Base-by-base conservation (phyloP, 352 stramenopile species). In the Pythium guiyangense region DNA sequence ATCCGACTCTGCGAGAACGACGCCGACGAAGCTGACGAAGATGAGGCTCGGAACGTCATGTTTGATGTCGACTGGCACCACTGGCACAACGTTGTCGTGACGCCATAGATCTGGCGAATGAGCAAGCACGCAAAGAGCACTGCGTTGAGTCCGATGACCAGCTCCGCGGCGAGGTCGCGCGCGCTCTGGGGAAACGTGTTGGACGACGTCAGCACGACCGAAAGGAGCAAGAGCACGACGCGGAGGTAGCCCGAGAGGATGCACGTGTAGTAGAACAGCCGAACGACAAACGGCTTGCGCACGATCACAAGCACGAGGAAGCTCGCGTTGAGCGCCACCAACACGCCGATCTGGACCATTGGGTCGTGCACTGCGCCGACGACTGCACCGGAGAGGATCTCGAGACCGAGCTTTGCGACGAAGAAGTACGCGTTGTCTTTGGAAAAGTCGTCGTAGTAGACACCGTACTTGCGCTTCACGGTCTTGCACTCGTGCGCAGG, bases 381-480 rank as follows among this genome's bases (percentile, higher is more conserved):
- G 10, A 83, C 60, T 3, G 60, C 71, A 1, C 75, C 75, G 0
- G 68, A 81, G 26, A 62, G 63, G 26, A 74, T 63, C 52, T 83
- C 75, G 27, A 81, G 66, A 3, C 67, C 53, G 58, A 82, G 59
- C 51, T 78, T 82, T 12, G 62, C 60, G 35, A 79, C 59, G 49
- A 83, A 83, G 31, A 83, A 86, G 52, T 77, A 83, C 43, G 56
- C 31, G 64, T 81, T 86, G 27, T 66, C 57, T n/a, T 64, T 54
- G 8, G 52, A 76, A 44, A 70, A 86, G 35, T 81, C 72, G 25
- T 79, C 70, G 59, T 83, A 85, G 31, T 79, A 79, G 25, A 49
- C 71, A 35, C 70, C 74, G 44, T 80, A 85, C 3, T 66, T 66
- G 31, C 70, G 49, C 56, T 79, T 66, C 54, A 81, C 76, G 12